Evolutionary conservation across 2,329 filamentous ascomycete genomes (phyloP), one percentile per base, ranked within the genome.

Genomic region (Trichoderma aggressivum): DNA sequence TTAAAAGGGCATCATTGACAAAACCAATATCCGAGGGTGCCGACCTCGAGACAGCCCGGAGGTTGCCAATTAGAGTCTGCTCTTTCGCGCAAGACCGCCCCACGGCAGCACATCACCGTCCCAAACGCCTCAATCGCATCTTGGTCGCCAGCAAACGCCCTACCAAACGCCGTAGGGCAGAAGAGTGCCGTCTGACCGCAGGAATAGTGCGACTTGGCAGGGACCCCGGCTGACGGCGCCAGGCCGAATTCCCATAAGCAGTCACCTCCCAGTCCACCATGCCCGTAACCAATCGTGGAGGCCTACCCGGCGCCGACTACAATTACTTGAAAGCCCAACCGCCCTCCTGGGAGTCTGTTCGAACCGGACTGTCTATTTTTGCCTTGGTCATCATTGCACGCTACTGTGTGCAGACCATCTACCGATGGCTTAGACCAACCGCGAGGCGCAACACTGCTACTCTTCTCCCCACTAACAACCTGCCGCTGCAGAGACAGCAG

Each of bases 381-480:
- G 79, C 79, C 70, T 70, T 84, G 67, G 73, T 81, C 70, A 70
- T 80, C 70, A 78, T 82, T 73, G 77, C 79, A 70, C 78, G 78
- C 34, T 78, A 75, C 73, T 79, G 78, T 71, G 65, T 77, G 53
- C 72, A 74, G 63, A 75, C 67, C 34, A 61, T 76, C 58, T 77
- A 74, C 73, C 64, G 70, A 75, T 78, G 77, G 76, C 76, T 77
- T 69, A 77, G 74, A 76, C 75, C 74, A 59, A 67, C 72, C 73
- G 73, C 77, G 60, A 73, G 73, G 73, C 76, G 74, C 63, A 75
- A 66, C 71, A 58, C 55, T 60, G 72, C 71, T 43, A 30, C 50
- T 36, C 16, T 53, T 55, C 68, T 68, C 71, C 71, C 75, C 63
- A 64, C 72, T 66, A 69, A 73, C 69, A 64, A 72, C 70, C 71